These are phyloP conservation scores for Scedosporium minutisporum DNA, from an alignment of 2,329 filamentous ascomycete species.

Conservation along the genomic window DNA sequence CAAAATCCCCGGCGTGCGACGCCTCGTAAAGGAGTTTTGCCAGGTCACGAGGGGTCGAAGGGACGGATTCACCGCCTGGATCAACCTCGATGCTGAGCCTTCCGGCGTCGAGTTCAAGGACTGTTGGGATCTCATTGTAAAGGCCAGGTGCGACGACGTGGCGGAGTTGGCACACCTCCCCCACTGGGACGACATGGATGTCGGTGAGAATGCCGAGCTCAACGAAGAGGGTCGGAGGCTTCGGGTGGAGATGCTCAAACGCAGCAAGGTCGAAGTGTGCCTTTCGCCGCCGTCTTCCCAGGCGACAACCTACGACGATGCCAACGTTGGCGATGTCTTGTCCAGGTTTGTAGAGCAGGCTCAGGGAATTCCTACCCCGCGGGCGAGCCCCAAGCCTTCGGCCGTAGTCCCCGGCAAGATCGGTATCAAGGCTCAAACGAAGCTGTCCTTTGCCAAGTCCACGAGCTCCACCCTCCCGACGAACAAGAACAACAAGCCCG, in stretches of 20 bases:
- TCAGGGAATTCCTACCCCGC: conserved; percentile 47
- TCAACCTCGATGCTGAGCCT: conserved; percentile 82
- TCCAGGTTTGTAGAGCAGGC: conserved; percentile 25
- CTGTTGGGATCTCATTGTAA: conserved; percentile 86
- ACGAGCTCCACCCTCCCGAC: neutral
- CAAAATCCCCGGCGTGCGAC: conserved; percentile 85
- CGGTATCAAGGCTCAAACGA: conserved; percentile 35
- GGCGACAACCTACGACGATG: conserved; percentile 12
- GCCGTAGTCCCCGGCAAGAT: conserved; percentile 30
- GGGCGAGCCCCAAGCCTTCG: conserved; percentile 42
- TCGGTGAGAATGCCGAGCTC: conserved; percentile 34
- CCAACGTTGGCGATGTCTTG: conserved; percentile 20
- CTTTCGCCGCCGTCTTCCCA: conserved; percentile 11
- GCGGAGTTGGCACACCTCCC: conserved; percentile 60
- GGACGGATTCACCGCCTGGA: conserved; percentile 85
- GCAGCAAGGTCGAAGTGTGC: conserved; percentile 22
- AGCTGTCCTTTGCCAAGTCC: conserved; percentile 31
- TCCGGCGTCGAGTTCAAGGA: conserved; percentile 77
- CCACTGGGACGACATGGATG: conserved; percentile 47
- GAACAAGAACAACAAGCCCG: neutral
- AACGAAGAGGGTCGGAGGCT: conserved; percentile 32
- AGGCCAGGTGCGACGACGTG: conserved; percentile 79
- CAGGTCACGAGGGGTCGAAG: conserved; percentile 71
- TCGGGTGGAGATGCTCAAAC: conserved; percentile 25
- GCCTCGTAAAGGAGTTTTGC: conserved; percentile 86